Conservation (phyloP, 2,329 filamentous ascomycete genomes). For the Moelleriella libera region DNA sequence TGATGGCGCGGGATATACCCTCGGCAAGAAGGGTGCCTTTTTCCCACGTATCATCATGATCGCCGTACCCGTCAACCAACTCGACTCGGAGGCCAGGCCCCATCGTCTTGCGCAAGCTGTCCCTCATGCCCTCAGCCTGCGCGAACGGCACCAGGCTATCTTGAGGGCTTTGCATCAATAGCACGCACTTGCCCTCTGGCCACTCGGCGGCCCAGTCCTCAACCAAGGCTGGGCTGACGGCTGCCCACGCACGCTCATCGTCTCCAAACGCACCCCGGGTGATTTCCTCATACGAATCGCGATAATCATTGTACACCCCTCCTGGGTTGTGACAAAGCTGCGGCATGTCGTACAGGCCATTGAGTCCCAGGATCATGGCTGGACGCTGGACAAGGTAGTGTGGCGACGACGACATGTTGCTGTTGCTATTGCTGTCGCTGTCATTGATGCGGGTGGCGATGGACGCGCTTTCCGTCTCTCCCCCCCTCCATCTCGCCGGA, state of each 20-base stretch:
- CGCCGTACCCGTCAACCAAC: constrained; percentile 1
- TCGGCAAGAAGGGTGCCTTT: constrained; percentile 1
- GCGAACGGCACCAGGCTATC: constrained; percentile 5
- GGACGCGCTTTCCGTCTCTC: not conserved
- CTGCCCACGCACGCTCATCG: constrained; percentile 21
- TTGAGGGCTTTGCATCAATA: constrained; percentile 5
- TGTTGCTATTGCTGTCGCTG: too few species aligned
- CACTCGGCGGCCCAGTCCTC: constrained; percentile 4
- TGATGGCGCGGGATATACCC: not conserved
- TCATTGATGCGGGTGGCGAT: too few species aligned
- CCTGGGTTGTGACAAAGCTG: constrained; percentile 12
- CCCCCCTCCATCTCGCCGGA: constrained; percentile 1
- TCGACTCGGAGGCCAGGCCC: not conserved
- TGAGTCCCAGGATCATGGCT: constrained; percentile 28
- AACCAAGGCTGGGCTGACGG: constrained; percentile 21
- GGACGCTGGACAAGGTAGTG: constrained; percentile 1
- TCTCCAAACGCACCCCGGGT: constrained; percentile 30
- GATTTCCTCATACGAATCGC: constrained; percentile 25
- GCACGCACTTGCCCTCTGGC: constrained; percentile 4
- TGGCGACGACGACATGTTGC: too few species aligned
- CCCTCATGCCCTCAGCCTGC: constrained; percentile 4
- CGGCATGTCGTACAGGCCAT: constrained; percentile 36
- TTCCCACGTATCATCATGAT: constrained; percentile 2
- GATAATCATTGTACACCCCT: constrained; percentile 17
- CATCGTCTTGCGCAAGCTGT: not conserved